Evolutionary conservation across 1,139 yeast genomes (phyloP), one percentile per base, ranked within the genome.

Genomic region (Meyerozyma smithsonii): DNA sequence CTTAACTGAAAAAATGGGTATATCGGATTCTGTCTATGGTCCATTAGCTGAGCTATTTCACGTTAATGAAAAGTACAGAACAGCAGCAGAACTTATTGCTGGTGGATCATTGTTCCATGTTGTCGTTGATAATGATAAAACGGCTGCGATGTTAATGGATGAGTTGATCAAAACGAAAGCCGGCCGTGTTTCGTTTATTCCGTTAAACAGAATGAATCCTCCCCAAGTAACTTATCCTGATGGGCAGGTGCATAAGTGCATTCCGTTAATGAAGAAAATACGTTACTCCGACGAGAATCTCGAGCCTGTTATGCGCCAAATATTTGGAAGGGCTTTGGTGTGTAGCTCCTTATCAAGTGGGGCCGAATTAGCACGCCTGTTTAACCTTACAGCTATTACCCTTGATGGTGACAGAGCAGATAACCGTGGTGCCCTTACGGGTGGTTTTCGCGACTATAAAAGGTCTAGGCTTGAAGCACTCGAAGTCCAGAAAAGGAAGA

Each of bases 391-490:
- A 49, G 88, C 96, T 1, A 84, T 92, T 23, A 92, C 98, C 0
- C 66, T 92, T 25, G 95, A 87, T 59, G 98, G 98, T 48, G 97
- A 92, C 57, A 72, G 87, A 48, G 88, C 88, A 35, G 95, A 88
- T 50, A 78, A 77, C 38, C 79, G 72, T 47, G 98, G 98, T 59
- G 85, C 84, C 2, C 62, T 92, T 40, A 81, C 89, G 14, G 98
- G 98, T 62, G 98, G 98, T 39, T 89, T 76, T 55, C 74, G 86
- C 50, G 95, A 88, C 53, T 74, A 72, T 46, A 74, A 78, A 48
- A 67, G 66, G 36, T 83, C 90, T 0, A 71, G 94, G 47, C 62
- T 90, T 36, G 95, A 87, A 50, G 80, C 85, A 2, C 69, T 87
- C 50, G 77, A 77, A 42, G 56, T 64, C 17, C 74, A 83, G 46